Evolutionary conservation across 345 rosid species (phyloP), one percentile per base, ranked within the genome.

Genomic region (Populus davidiana): DNA sequence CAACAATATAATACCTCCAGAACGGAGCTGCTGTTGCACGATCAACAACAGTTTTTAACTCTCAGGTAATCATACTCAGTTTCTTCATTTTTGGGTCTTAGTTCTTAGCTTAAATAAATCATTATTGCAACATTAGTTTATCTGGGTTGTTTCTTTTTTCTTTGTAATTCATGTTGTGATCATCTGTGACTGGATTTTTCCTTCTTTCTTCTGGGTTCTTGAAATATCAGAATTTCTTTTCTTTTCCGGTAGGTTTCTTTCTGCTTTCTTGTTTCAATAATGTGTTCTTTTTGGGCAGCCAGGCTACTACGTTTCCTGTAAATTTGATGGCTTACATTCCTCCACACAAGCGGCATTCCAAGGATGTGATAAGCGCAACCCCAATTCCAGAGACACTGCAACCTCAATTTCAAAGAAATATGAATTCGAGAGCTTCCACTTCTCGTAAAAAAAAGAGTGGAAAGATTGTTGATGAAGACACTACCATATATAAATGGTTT

Each of bases 341-440:
- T 11, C 47, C 47, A 43, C 90, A 88, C 73, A 92, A 86, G 87
- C 86, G 94, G 39, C 82, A 80, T 72, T 81, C 80, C 7, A 81
- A 73, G 72, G 86, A 79, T 43, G 72, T 77, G 2, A 59, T 8
- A 18, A 85, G 23, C 69, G 84, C 83, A 31, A 49, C 82, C 17
- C 88, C 78, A 21, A 43, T 73, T 78, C 87, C 88, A 56, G 87
- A 87, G 12, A 67, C 50, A 64, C 71, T 81, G 47, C 44, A 29
- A 65, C 78, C 85, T 21, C 69, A 14, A 35, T 88, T 86, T 81
- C 79, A 67, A 65, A 86, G 72, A 61, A 85, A 81, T 9, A 63
- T 80, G 0, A 81, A 78, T 78, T 64, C 79, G 25, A 73, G 77
- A 31, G 47, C 83, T 23, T 38, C 59, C 18, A 73, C 61, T 25